Base-by-base conservation (phyloP, 1,139 yeast genomes). In the Yamadazyma buinensis region DNA sequence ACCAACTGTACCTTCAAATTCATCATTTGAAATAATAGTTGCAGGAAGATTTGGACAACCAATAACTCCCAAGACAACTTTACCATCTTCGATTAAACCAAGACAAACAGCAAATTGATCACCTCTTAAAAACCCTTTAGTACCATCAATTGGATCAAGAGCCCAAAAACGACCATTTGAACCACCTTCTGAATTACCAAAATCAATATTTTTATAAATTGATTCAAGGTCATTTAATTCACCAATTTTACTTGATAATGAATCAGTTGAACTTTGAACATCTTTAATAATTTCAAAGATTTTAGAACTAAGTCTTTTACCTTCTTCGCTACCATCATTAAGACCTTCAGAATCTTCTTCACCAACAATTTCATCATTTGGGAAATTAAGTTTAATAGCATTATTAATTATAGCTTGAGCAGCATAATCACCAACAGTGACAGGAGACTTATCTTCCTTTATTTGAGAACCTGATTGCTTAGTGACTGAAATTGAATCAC, bases 91-190 rank as follows among this genome's bases (percentile, higher is more conserved):
- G 35, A 92, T 80, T 44, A 92, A 66, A 0, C 95, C 97, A 36
- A 92, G 66, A 54, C 99, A 94, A 2, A 92, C 95, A 4, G 98
- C 97, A 59, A 87, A 92, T 57, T 92, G 99, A 42, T 90, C 97
- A 28, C 95, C 95, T 54, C 99, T 72, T 39, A 92, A 67, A 54
- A 92, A 92, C 0, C 99, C 99, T 56, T 90, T 90, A 15, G 99
- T 92, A 12, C 99, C 99, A 55, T 92, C 99, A 43, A 92, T 90
- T 23, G 99, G 99, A 55, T 92, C 99, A 51, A 92, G 64, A 0
- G 97, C 95, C 99, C 99, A 92, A 57, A 85, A 79, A 43, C 97
- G 70, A 21, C 96, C 95, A 30, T 60, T 66, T 25, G 65, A 48
- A 3, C 96, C 95, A 36, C 97, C 97, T 41, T 70, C 54, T 25